Base-by-base conservation (phyloP, 208 protist species). In the Leishmania mexicana region DNA sequence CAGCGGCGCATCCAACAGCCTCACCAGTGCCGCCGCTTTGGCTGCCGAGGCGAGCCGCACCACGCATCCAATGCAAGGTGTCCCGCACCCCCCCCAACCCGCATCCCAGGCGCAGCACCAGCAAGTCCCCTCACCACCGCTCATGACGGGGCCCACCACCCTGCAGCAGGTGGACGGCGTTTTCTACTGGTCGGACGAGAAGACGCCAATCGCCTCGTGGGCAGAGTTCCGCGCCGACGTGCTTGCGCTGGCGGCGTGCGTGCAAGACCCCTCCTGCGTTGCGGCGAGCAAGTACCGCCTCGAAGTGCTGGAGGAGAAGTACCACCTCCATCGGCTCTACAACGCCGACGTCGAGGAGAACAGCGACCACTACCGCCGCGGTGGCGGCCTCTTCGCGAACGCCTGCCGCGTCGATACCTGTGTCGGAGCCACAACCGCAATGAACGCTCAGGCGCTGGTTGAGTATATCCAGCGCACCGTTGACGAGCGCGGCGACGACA, bases 381-480 rank as follows among this genome's bases (percentile, higher is more conserved):
- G 89, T 35, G 90, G 91, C 51, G 92, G 96, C 49, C 94, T 99
- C 64, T 98, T 98, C 79, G 90, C 95, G 11, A 92, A 96, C 72
- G 88, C 90, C 35, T 89, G 87, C 47, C 98, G 98, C 76, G 98
- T 99, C 21, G 98, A 99, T 84, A 99, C 96, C 70, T 93, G 95
- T 68, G 92, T 99, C 31, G 93, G 97, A 38, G 81, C 97, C 35
- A 64, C 86, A 11, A 91, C 92, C 10, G 93, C 89, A 28, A 98
- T 99, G 94, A 97, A 93, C 75, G 89, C 96, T 31, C 89, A 96
- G 71, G 90, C 91, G 78, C 87, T 99, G 28, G 80, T 98, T 13
- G 89, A 92, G 24, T 99, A 98, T 81, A 99, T 99, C 13, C 95
- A 97, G 81, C 89, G 94, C 24, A 98, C 97, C 38, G 42, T 99